Percentiles rank a stretch among this genome's conserved stretches.
Evolutionary conservation across 257 asterid genomes (phyloP).

Genomic region (Orobanche coerulescens): DNA sequence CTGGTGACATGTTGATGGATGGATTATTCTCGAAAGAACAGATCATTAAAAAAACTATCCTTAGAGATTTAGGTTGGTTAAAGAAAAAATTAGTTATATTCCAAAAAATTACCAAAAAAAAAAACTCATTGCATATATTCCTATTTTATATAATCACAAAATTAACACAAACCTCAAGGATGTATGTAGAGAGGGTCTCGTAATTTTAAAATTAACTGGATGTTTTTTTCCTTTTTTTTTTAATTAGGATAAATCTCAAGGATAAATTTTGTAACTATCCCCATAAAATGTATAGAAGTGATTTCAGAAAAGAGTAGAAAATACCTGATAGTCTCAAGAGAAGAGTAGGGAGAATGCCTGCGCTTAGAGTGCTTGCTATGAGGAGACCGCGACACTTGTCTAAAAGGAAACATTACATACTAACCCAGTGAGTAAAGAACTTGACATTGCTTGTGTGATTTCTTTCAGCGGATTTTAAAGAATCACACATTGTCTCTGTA

Average conservation of each 20-base stretch:
- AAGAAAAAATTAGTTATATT: neutral
- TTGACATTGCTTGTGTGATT: conserved; percentile 27
- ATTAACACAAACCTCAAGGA: no score
- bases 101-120: neutral
- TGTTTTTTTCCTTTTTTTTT: no score
- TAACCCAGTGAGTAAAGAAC: conserved; percentile 48
- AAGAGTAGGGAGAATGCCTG: conserved; percentile 92
- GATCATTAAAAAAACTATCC: neutral
- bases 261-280: neutral
- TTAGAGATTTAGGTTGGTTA: neutral
- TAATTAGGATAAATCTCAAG: neutral
- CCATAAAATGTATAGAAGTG: conserved; percentile 20
- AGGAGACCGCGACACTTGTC: conserved; percentile 96
- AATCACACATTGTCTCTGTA: conserved; percentile 9
- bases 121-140: neutral
- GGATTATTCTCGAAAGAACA: conserved; percentile 14
- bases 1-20: conserved; percentile 24
- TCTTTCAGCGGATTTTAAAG: conserved; percentile 27
- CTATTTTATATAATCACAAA: neutral
- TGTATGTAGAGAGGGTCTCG: neutral
- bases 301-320: conserved; percentile 22
- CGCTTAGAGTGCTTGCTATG: conserved; percentile 99
- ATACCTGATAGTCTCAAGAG: conserved; percentile 88
- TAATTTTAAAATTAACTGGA: neutral
- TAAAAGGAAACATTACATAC: conserved; percentile 78